A percentile compares a stretch with the other conserved stretches of the same genome.
These are phyloP conservation scores for Candida vaughaniae DNA, from an alignment of 805 yeast species.

Conservation along the genomic window DNA sequence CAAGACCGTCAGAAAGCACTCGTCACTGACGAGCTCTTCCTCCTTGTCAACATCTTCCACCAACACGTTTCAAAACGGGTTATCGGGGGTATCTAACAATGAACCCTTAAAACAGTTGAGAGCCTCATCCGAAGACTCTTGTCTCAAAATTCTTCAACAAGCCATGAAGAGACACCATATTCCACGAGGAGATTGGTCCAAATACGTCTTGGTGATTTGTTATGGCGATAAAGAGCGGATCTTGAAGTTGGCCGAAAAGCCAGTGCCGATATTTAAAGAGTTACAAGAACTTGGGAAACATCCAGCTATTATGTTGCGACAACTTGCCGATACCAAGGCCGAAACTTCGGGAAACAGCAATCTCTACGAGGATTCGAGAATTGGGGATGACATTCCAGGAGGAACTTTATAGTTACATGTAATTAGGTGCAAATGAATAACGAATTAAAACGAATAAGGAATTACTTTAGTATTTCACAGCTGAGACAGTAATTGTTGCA, in stretches of 20 bases:
- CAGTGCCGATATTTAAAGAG: constrained; percentile 81
- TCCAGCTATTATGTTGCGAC: constrained; percentile 91
- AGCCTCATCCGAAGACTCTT: constrained; percentile 88
- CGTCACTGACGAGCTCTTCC: constrained; percentile 11
- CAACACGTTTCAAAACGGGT: constrained; percentile 2
- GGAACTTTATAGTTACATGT: constrained; percentile 29
- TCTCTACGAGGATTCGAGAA: constrained; percentile 36
- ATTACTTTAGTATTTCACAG: background rate
- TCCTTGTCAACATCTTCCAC: constrained; percentile 4
- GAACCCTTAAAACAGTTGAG: constrained; percentile 83
- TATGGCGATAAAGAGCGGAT: constrained; percentile 90
- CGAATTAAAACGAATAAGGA: no score
- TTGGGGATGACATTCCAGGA: constrained; percentile 46
- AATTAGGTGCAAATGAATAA: background rate
- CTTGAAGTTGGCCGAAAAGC: constrained; percentile 80
- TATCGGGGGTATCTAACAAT: constrained; percentile 7
- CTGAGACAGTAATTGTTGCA: no score
- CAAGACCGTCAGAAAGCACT: constrained; percentile 12
- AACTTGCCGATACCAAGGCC: constrained; percentile 50
- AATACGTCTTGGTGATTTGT: constrained; percentile 84
- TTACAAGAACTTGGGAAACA: constrained; percentile 80
- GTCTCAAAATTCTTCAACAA: constrained; percentile 80
- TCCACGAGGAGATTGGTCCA: constrained; percentile 77
- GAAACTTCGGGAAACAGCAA: constrained; percentile 25
- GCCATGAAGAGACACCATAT: constrained; percentile 86